Evolutionary conservation across 148 eudicot species (phyloP), one percentile per base, ranked within the genome.

Genomic region (Heliosperma pusillum): DNA sequence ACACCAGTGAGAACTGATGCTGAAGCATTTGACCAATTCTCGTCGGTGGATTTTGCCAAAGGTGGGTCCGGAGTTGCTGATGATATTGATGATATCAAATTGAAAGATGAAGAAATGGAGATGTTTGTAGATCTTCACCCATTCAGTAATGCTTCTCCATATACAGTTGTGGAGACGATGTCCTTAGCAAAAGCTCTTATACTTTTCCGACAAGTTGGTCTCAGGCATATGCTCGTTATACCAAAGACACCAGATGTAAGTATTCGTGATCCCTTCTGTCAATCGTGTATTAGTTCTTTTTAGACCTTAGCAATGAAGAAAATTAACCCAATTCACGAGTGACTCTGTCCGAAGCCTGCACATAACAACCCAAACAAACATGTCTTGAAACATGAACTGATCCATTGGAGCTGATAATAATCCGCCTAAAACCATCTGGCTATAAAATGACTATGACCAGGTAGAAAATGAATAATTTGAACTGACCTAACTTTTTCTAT

Each of bases 91-190:
- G 93, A 90, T 67, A 63, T 92, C 10, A 72, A 80, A 47, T 74
- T 95, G 80, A 84, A 84, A 13, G 86, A 85, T 4, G 98, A 92
- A 74, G 98, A 95, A 70, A 80, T 95, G 97, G 92, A 95, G 59
- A 95, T 89, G 98, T 92, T 76, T 77, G 77, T 95, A 36, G 97
- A 95, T 82, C 86, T 95, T 80, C 97, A 92, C 79, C 93, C 92
- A 1, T 90, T 87, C 70, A 85, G 87, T 9, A 95, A 95, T 74
- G 84, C 96, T 27, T 92, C 98, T 16, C 98, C 98, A 0, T 95
- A 86, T 65, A 89, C 96, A 29, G 96, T 95, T 30, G 92, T 88
- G 69, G 98, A 95, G 84, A 85, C 92, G 15, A 89, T 95, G 97
- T 95, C 98, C 17, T 59, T 95, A n/a, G 98, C 93, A 4, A 95